Evolutionary conservation across 257 asterid genomes (phyloP), one percentile per base, ranked within the genome.

Genomic region (Eustoma russellianum): DNA sequence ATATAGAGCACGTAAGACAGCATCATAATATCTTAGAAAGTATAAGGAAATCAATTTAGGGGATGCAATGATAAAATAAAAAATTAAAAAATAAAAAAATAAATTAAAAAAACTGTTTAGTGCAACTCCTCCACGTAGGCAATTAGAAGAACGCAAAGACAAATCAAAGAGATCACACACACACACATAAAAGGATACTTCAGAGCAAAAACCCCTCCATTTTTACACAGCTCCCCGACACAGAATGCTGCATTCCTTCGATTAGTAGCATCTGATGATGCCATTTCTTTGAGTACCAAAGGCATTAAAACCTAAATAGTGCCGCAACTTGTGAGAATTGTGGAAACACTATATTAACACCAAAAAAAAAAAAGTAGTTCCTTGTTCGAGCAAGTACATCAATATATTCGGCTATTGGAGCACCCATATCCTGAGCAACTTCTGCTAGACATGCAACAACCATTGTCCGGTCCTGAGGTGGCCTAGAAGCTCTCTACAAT

Each of bases 341-440:
- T 51, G 34, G 24, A 55, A 10, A 55, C 53, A 53, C 50, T 48
- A 70, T 72, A 18, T 48, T 65, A 61, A 61, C 4, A 38, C 28
- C 41, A 24, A 24, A 1, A 24, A 17, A 5, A 33, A 13, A 55
- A 48, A 56, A 10, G 18, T 41, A 19, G 46, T 24, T 48, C 14
- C 40, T 15, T 6, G 30, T 30, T 50, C 52, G 17, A 13, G 17
- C 6, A 56, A 41, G 70, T 82, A 88, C 99, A 79, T 92, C 93
- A 49, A 81, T 70, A 71, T 85, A 92, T 65, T 77, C 85, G 52
- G 93, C 82, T 67, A 92, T 81, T 52, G 99, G 99, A 72, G 88
- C 82, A 61, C 97, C 97, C 95, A 92, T 88, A 74, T 88, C 82
- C 75, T 83, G 97, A 47, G 99, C 95, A 75, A 92, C 99, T 83